Base-by-base conservation (phyloP, 352 stramenopile genomes). In the Phytopythium aichiense region DNA sequence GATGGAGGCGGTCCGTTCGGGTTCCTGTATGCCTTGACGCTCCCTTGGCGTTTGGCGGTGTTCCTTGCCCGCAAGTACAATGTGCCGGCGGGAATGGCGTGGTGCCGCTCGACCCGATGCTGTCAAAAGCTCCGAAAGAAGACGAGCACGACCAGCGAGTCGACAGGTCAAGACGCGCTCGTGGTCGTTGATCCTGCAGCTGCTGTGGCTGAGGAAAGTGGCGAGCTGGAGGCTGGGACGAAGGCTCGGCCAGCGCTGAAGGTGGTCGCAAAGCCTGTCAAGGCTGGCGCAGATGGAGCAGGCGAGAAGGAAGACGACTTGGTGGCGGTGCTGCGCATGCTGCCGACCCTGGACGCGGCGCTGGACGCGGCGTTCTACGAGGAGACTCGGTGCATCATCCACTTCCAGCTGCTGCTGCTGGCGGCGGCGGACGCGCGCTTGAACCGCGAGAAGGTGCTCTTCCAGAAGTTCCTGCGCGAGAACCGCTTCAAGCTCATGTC, bases 401-500 rank as follows among this genome's bases (percentile, higher is more conserved):
- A 98, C 63, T 84, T 98, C 43, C 83, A 97, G 65, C 62, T 98
- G n/a, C 68, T 98, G 33, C 66, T 98, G 59, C 60, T 98, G 15
- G 91, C 94, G 28, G 88, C 86, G 2, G 89, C 90, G 0, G 89
- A 98, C 57, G 89, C 87, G 2, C 88, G 89, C 0, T 61, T 98
- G 23, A 82, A 87, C 46, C 85, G 90, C 42, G 87, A 97, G 58
- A 94, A 95, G 60, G 94, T 98, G 28, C 51, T 98, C 38, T 98
- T 98, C 60, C 89, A 97, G 60, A 95, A 97, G 60, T 98, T 98
- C 56, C 63, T 98, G 38, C 81, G 91, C 40, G 92, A 98, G 70
- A 97, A 98, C 65, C 82, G 91, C 54, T 98, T 97, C 76, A 96
- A 97, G 69, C 84, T 98, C 68, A 89, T 97, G 72, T 94, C 89